Evolutionary conservation across 2,329 filamentous ascomycete species (phyloP).

Genomic region (Cadophora gregata): DNA sequence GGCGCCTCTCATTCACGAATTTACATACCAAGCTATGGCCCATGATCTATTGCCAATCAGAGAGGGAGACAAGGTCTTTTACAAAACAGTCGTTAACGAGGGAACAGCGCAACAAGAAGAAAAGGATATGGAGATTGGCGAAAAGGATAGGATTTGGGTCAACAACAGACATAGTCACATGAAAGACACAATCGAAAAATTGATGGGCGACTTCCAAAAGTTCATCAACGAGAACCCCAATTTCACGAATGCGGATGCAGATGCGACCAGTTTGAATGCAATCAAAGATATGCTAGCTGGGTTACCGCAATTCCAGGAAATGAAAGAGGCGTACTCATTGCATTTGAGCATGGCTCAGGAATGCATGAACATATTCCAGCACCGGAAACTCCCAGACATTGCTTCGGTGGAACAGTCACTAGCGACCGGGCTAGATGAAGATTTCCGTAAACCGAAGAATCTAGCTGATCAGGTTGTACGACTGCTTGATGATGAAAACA

Average conservation of each 20-base stretch:
- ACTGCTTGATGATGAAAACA: slow-evolving; percentile 83
- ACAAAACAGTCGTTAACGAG: slow-evolving; percentile 79
- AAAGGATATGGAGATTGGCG: slow-evolving; percentile 89
- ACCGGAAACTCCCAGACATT: slow-evolving; percentile 83
- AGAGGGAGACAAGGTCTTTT: slow-evolving; percentile 87
- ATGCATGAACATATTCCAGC: slow-evolving; percentile 92
- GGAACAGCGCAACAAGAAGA: slow-evolving; percentile 72
- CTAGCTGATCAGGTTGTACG: slow-evolving; percentile 84
- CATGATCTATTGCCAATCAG: slow-evolving; percentile 89
- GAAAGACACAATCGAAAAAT: slow-evolving; percentile 95
- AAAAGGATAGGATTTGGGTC: slow-evolving; percentile 94
- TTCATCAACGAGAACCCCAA: slow-evolving; percentile 92
- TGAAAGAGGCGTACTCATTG: slow-evolving; percentile 93
- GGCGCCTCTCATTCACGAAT: slow-evolving; percentile 90
- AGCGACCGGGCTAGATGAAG: slow-evolving; percentile 91
- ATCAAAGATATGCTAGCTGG: slow-evolving; percentile 98
- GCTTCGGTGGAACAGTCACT: slow-evolving; percentile 89
- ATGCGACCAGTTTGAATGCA: slow-evolving; percentile 79
- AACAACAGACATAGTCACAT: slow-evolving; percentile 95
- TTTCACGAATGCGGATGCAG: slow-evolving; percentile 76
- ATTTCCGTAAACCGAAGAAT: slow-evolving; percentile 89
- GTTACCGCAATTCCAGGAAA: slow-evolving; percentile 90
- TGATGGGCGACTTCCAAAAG: slow-evolving; percentile 90
- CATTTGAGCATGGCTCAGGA: slow-evolving; percentile 97
- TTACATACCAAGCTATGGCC: slow-evolving; percentile 98